These are phyloP conservation scores for Lodderomyces oxycetoniae DNA, from an alignment of 1,139 yeast species.

Conservation along the genomic window DNA sequence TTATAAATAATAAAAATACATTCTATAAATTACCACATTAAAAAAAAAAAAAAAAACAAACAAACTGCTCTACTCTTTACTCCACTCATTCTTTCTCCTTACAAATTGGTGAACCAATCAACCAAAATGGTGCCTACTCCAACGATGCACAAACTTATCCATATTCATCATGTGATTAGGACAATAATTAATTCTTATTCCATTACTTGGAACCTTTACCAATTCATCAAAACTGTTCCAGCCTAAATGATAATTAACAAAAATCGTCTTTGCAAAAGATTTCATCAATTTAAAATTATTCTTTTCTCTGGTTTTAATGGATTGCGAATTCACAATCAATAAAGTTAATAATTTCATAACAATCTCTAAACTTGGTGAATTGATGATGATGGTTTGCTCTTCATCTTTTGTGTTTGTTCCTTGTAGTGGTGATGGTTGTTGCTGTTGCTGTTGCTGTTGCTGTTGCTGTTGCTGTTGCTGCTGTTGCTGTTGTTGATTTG, in stretches of 20 bases:
- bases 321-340: constrained; percentile 33
- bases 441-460: constrained; percentile 1
- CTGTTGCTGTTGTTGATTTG: constrained; percentile 1
- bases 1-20: too few species aligned
- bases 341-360: constrained; percentile 31
- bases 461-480: neutral
- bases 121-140: constrained; percentile 22
- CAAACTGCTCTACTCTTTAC: neutral
- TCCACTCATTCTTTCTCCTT: neutral
- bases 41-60: neutral
- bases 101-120: neutral
- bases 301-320: constrained; percentile 30
- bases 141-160: constrained; percentile 36
- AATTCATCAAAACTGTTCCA: constrained; percentile 39
- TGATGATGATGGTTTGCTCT: too few species aligned
- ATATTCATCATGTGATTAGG: constrained; percentile 31
- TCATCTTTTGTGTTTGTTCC: neutral
- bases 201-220: constrained; percentile 25
- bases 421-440: neutral
- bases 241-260: constrained; percentile 40
- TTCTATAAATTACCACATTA: too few species aligned
- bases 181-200: constrained; percentile 37
- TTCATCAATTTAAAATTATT: constrained; percentile 32
- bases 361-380: constrained; percentile 27
- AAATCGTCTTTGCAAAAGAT: constrained; percentile 31